Conservation (phyloP, 2,329 filamentous ascomycete genomes). For the Tolypocladium tundrense region DNA sequence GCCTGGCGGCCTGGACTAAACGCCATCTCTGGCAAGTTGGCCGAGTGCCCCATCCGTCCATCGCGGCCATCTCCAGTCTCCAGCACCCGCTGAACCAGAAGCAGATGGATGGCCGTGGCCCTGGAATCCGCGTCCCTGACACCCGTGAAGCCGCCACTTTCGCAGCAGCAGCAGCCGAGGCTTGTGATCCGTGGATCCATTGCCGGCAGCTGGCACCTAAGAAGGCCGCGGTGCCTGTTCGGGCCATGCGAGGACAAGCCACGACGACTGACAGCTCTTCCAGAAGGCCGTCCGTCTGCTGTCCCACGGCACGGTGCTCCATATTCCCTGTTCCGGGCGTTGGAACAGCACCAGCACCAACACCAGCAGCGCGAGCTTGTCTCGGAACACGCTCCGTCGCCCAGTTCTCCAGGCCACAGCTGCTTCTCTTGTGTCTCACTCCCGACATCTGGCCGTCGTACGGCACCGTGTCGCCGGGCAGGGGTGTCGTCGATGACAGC, state of each 20-base stretch:
- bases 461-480: background rate
- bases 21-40: background rate
- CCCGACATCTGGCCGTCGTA: background rate
- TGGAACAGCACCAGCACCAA: background rate
- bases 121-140: background rate
- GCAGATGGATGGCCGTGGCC: background rate
- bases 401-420: background rate
- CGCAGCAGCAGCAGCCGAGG: background rate
- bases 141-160: background rate
- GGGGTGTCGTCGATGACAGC: background rate
- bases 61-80: background rate
- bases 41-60: background rate
- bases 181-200: background rate
- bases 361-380: background rate
- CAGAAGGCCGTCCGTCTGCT: background rate
- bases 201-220: background rate
- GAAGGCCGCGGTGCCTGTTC: background rate
- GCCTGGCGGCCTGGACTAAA: background rate
- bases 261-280: background rate
- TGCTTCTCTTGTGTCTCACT: background rate
- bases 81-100: background rate
- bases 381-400: background rate
- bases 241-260: background rate
- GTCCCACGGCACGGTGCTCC: background rate
- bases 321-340: too few species aligned